Conservation (phyloP, 495 filamentous ascomycete genomes). For the Talaromyces thailandensis region DNA sequence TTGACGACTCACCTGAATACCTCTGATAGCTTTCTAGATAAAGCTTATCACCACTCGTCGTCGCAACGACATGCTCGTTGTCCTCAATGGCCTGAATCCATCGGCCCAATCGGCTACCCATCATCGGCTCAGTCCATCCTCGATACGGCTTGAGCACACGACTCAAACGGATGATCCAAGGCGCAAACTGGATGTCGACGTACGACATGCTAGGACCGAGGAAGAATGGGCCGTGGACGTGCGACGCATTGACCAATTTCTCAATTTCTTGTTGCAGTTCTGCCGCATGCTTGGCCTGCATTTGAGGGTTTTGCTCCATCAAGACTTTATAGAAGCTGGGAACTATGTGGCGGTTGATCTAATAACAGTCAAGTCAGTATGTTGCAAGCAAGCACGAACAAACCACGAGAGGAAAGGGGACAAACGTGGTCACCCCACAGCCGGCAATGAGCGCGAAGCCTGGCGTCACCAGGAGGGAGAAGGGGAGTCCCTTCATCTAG, state of each 20-base stretch:
- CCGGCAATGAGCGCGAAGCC: conserved; percentile 67
- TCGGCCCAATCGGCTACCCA: conserved; percentile 58
- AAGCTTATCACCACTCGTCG: conserved; percentile 64
- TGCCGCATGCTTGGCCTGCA: conserved; percentile 53
- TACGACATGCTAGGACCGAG: conserved; percentile 62
- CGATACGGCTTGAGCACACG: conserved; percentile 73
- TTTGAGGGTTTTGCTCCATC: conserved; percentile 56
- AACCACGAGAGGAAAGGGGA: background rate
- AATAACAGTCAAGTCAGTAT: conserved; percentile 8
- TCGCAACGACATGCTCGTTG: conserved; percentile 63
- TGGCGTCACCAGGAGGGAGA: conserved; percentile 55
- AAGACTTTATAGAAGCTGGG: conserved; percentile 75
- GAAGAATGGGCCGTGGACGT: conserved; percentile 71
- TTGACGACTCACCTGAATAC: conserved; percentile 46
- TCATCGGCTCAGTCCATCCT: conserved; percentile 65
- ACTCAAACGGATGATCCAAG: conserved; percentile 72
- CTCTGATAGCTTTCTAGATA: conserved; percentile 66
- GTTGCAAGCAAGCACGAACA: background rate
- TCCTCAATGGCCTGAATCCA: conserved; percentile 81
- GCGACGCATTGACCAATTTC: conserved; percentile 63
- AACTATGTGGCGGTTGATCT: conserved; percentile 79
- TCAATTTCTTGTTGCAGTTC: conserved; percentile 62
- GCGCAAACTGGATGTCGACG: conserved; percentile 83
- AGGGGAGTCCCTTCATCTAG: conserved; percentile 51
- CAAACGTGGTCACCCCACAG: conserved; percentile 84